A percentile compares a stretch with the other conserved stretches of the same genome.
Evolutionary conservation across 257 asterid species (phyloP).

Genomic region (Scutellaria barbata): DNA sequence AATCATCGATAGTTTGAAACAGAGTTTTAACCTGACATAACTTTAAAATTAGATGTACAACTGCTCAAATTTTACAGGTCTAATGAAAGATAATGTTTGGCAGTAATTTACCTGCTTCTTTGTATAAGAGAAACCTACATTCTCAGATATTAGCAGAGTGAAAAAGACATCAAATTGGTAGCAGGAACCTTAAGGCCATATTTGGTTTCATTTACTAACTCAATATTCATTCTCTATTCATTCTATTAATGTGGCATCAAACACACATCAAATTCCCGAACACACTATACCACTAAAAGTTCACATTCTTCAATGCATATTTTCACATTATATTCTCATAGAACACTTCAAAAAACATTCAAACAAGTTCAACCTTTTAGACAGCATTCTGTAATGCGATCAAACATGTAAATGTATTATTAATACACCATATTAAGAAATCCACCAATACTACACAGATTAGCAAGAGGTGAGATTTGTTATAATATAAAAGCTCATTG

Average conservation of each 20-base stretch:
- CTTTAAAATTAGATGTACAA: not conserved
- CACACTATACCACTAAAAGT: not conserved
- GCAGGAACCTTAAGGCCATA: not conserved
- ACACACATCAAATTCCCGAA: not conserved
- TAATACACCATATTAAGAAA: not conserved
- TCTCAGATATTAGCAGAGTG: not conserved
- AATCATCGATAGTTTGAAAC: not conserved
- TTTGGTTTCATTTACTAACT: not conserved
- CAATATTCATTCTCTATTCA: not conserved
- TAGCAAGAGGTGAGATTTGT: not conserved
- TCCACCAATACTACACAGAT: not conserved
- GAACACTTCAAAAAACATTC: not conserved
- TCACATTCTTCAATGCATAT: not conserved
- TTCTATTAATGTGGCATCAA: not conserved
- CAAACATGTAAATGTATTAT: not conserved
- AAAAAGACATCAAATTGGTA: not conserved
- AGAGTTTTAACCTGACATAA: not conserved
- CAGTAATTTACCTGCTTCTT: not conserved
- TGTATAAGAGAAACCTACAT: not conserved
- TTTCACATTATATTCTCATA: conserved; percentile 5
- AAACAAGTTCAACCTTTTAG: not conserved
- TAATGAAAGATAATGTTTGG: not conserved
- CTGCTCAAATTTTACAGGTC: not conserved
- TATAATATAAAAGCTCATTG: conserved; percentile 1
- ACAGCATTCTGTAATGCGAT: not conserved